Evolutionary conservation across 129 eudicot genomes (phyloP).

Genomic region (Cynara cardunculus): DNA sequence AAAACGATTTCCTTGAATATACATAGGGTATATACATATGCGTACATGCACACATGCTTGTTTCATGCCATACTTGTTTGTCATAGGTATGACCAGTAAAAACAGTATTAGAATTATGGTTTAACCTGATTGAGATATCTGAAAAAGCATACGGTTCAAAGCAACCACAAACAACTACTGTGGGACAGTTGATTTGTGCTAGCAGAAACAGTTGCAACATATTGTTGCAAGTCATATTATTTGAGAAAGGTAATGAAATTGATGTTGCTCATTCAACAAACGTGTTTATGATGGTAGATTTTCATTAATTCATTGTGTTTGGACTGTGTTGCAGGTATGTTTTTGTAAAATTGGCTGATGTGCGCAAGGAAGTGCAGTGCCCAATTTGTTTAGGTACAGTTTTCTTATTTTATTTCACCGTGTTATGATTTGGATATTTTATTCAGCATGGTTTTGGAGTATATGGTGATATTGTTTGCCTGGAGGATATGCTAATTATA

Average conservation of each 20-base stretch:
- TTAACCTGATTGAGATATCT: not conserved
- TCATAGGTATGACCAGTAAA: not conserved
- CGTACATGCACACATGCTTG: not conserved
- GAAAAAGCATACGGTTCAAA: constrained; percentile 1
- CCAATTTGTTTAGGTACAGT: constrained; percentile 73
- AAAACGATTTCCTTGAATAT: constrained; percentile 13
- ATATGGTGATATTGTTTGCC: not conserved
- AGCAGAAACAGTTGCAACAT: constrained; percentile 1
- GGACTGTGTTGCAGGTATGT: constrained; percentile 48
- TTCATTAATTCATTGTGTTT: constrained; percentile 8
- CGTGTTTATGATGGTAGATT: constrained; percentile 3
- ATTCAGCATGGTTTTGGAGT: not conserved
- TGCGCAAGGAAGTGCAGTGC: constrained; percentile 92
- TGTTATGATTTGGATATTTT: not conserved
- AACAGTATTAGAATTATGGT: not conserved
- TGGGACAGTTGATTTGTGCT: constrained; percentile 4
- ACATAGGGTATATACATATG: not conserved
- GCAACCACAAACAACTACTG: not conserved
- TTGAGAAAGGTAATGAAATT: not conserved
- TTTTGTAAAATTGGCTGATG: constrained; percentile 57
- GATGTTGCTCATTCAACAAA: not conserved
- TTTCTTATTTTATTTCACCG: not conserved
- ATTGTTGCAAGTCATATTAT: not conserved
- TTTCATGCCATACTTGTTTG: not conserved
- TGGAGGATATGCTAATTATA: not conserved